Base-by-base conservation (phyloP, 768 basidiomycete species). In the Phylloporus rhodoxanthus region DNA sequence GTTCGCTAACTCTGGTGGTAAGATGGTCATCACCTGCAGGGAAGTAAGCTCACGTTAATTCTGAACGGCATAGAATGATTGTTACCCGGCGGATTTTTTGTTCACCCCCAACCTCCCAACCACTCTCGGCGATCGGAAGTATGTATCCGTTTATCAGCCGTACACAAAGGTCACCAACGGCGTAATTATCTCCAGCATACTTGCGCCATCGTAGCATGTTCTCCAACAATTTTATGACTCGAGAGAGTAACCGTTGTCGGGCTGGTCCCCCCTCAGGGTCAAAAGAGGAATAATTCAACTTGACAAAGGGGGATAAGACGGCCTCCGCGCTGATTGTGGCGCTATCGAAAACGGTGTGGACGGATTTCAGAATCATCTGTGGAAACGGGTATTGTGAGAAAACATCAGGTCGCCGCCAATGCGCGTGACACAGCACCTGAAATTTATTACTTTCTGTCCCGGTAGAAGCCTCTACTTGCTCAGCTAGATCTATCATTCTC, bases 21-120 rank as follows among this genome's bases (percentile, higher is more conserved):
- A 40, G 26, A 49, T 50, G 34, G 48, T 47, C 19, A 56, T 49
- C 41, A 55, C 59, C 68, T 72, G 43, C 30, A 28, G 32, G 44
- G 26, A 32, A 34, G 39, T 38, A 43, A 60, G 50, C 38, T 46
- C 38, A 44, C 8, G 44, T 28, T 41, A 7, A 26, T 26, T 26
- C 26, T 26, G 47, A 40, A 38, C 30, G 20, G 34, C n/a, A 13
- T 23, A 32, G 17, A 32, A 17, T 41, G 33, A 45, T 43, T 34
- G 63, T 70, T 53, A 89, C 89, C 77, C 79, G 80, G 25, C 68
- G 71, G 49, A 79, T 70, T 51, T 79, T 68, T 33, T 80, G 80
- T 64, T 84, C 77, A 2, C 91, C 91, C 10, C 93, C 91, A 32
- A 89, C 85, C 37, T 91, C 89, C 93, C 92, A 96, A 8, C 86